Percentiles rank a stretch among this genome's conserved stretches.
Evolutionary conservation across 1,284 basidiomycete genomes (phyloP).

Genomic region (Pseudozyma tsukubaensis): DNA sequence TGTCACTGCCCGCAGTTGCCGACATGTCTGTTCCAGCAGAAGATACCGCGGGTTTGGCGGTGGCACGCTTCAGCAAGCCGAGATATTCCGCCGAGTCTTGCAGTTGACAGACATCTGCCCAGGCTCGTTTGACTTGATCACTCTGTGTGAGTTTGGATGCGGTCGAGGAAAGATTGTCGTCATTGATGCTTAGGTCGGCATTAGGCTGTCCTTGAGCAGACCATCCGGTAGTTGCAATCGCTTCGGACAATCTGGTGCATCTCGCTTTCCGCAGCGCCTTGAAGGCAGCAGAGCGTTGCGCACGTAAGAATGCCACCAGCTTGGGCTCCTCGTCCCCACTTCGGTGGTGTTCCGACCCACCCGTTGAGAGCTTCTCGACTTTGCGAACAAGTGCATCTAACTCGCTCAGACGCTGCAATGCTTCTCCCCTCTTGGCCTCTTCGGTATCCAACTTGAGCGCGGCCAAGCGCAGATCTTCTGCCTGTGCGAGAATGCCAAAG

Average conservation of each 20-base stretch:
- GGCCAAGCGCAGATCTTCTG: slow-evolving; percentile 44
- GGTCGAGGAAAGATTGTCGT: not conserved
- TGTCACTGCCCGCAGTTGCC: slow-evolving; percentile 54
- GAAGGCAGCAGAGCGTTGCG: slow-evolving; percentile 46
- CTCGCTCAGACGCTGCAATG: slow-evolving; percentile 21
- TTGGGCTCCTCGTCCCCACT: slow-evolving; percentile 12
- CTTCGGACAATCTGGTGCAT: slow-evolving; percentile 24
- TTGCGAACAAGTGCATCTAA: slow-evolving; percentile 33
- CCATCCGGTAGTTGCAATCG: slow-evolving; percentile 44
- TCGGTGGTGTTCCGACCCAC: not conserved
- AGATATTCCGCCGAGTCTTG: slow-evolving; percentile 55
- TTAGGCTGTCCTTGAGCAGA: slow-evolving; percentile 10
- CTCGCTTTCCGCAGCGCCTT: slow-evolving; percentile 29
- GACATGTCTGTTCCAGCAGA: not conserved
- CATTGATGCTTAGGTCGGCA: slow-evolving; percentile 5
- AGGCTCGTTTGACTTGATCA: slow-evolving; percentile 33
- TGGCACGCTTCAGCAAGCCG: slow-evolving; percentile 30
- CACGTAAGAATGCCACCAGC: slow-evolving; percentile 42
- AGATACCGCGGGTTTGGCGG: slow-evolving; percentile 15
- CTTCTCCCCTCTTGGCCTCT: not conserved
- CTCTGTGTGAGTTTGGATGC: slow-evolving; percentile 13
- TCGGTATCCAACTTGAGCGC: slow-evolving; percentile 18
- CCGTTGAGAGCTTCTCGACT: slow-evolving; percentile 23
- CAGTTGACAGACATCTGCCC: slow-evolving; percentile 54
- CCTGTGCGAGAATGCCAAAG: slow-evolving; percentile 50